These are phyloP conservation scores for Saccharomycopsis fermentans DNA, from an alignment of 805 yeast genomes.

Conservation along the genomic window DNA sequence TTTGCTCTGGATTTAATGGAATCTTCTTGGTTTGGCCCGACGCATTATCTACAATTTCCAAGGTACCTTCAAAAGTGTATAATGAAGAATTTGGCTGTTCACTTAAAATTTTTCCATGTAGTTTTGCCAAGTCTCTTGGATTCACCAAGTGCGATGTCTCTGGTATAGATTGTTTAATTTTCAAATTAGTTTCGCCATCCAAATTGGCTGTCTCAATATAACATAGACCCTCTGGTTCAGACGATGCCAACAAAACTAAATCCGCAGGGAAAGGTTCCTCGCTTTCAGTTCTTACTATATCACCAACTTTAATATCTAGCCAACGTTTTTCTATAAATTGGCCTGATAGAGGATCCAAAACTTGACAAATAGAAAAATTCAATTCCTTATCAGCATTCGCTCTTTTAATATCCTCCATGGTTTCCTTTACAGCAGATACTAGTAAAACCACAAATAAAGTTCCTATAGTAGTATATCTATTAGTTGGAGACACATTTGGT, in stretches of 20 bases:
- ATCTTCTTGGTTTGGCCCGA: slow-evolving; percentile 46
- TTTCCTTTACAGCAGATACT: slow-evolving; percentile 89
- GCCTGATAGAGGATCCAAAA: slow-evolving; percentile 49
- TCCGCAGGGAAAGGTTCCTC: slow-evolving; percentile 96
- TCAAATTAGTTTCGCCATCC: slow-evolving; percentile 96
- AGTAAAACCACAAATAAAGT: slow-evolving; percentile 75
- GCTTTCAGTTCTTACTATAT: slow-evolving; percentile 69
- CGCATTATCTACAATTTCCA: slow-evolving; percentile 25
- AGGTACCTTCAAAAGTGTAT: slow-evolving; percentile 90
- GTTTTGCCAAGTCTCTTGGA: slow-evolving; percentile 43
- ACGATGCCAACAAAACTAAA: slow-evolving; percentile 69
- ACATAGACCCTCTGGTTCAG: slow-evolving; percentile 97
- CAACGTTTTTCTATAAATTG: slow-evolving; percentile 60
- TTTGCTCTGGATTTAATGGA: slow-evolving; percentile 82
- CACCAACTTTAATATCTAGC: slow-evolving; percentile 88
- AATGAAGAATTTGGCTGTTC: slow-evolving; percentile 92
- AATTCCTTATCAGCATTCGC: slow-evolving; percentile 80
- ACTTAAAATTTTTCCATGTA: slow-evolving; percentile 56
- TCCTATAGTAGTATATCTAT: slow-evolving; percentile 89
- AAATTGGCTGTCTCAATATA: slow-evolving; percentile 95
- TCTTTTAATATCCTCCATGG: slow-evolving; percentile 84
- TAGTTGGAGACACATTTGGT: slow-evolving; percentile 93
- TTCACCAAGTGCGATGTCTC: slow-evolving; percentile 70
- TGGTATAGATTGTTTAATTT: slow-evolving; percentile 77
- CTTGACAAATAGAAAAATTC: slow-evolving; percentile 65